These are phyloP conservation scores for Hymenoscyphus infarciens DNA, from an alignment of 2,329 filamentous ascomycete genomes.

Conservation along the genomic window DNA sequence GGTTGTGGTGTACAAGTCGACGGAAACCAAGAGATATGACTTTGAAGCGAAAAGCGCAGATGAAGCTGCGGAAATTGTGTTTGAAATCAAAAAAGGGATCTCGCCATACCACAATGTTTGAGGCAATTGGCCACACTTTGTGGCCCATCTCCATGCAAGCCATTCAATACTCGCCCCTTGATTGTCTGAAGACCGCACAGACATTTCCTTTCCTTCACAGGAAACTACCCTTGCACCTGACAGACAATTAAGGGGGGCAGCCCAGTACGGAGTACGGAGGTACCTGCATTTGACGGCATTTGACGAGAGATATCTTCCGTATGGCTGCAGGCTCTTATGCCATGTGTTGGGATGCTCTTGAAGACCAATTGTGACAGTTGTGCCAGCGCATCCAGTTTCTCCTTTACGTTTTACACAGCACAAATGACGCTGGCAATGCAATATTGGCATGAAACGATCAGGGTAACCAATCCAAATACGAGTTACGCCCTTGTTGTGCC, in stretches of 20 bases:
- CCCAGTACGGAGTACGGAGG: too few species aligned
- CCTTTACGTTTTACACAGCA: background rate
- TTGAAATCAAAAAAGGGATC: constrained; percentile 73
- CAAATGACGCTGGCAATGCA: background rate
- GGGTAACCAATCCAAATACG: background rate
- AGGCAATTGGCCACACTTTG: background rate
- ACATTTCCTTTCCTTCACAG: too few species aligned
- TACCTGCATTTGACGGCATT: background rate
- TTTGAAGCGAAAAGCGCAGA: constrained; percentile 72
- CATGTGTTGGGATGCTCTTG: background rate
- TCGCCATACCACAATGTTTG: constrained; percentile 51
- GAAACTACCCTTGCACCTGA: too few species aligned
- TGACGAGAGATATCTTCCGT: background rate
- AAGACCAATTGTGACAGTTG: too few species aligned
- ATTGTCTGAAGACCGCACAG: too few species aligned
- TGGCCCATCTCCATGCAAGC: too few species aligned
- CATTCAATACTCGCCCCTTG: too few species aligned
- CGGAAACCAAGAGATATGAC: constrained; percentile 78
- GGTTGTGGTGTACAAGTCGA: constrained; percentile 70
- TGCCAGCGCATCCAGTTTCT: background rate
- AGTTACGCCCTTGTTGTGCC: background rate
- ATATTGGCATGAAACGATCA: background rate
- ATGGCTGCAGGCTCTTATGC: background rate
- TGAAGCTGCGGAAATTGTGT: constrained; percentile 76
- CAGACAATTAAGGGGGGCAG: too few species aligned